Evolutionary conservation across 352 stramenopile genomes (phyloP).

Genomic region (Globisporangium uncinulatum): DNA sequence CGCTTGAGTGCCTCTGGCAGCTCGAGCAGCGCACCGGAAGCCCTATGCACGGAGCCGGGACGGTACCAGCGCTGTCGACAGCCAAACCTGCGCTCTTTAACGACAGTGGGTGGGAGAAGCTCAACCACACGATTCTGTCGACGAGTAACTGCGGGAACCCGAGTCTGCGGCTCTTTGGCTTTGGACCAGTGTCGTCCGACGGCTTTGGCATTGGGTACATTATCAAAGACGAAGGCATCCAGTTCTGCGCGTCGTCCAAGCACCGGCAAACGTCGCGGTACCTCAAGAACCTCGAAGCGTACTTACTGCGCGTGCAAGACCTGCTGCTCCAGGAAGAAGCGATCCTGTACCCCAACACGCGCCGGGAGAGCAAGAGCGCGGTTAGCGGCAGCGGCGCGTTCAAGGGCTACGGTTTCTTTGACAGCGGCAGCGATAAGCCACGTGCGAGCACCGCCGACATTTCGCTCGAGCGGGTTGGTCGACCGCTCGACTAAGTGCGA

Average conservation of each 20-base stretch:
- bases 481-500: slow-evolving; percentile 1
- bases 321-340: slow-evolving; percentile 45
- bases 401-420: slow-evolving; percentile 79
- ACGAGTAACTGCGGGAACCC: slow-evolving; percentile 97
- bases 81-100: slow-evolving; percentile 79
- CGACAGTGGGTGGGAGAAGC: slow-evolving; percentile 81
- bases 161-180: slow-evolving; percentile 91
- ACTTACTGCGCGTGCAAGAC: slow-evolving; percentile 73
- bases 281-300: slow-evolving; percentile 77
- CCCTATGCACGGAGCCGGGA: not conserved
- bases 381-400: too few species aligned
- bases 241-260: slow-evolving; percentile 82
- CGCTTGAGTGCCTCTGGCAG: slow-evolving; percentile 89
- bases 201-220: slow-evolving; percentile 98
- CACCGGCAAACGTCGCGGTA: slow-evolving; percentile 82
- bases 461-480: slow-evolving; percentile 9
- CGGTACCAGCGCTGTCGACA: slow-evolving; percentile 16
- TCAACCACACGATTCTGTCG: slow-evolving; percentile 94
- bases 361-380: too few species aligned
- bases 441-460: slow-evolving; percentile 4
- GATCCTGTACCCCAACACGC: too few species aligned
- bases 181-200: slow-evolving; percentile 90
- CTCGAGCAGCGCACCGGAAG: slow-evolving; percentile 32
- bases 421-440: slow-evolving; percentile 19
- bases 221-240: slow-evolving; percentile 93